These are phyloP conservation scores for Suillus decipiens DNA, from an alignment of 768 basidiomycete species.

Conservation along the genomic window DNA sequence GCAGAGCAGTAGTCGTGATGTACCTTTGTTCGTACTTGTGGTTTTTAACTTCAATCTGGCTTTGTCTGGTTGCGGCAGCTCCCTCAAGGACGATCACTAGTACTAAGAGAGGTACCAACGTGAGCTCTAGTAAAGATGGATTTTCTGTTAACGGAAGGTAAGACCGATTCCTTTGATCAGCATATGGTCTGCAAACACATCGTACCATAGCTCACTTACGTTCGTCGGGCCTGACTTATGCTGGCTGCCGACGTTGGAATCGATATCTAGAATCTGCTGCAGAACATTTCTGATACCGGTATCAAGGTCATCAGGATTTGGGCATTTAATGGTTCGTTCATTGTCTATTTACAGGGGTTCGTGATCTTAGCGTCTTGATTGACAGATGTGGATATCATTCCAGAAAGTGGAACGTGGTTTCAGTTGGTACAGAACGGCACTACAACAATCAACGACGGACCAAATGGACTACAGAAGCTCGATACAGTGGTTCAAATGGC, in stretches of 20 bases:
- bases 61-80: constrained; percentile 22
- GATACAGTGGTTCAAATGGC: constrained; percentile 58
- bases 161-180: not conserved
- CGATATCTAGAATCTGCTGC: constrained; percentile 52
- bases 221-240: constrained; percentile 52
- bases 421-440: constrained; percentile 51
- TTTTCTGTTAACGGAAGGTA: constrained; percentile 61
- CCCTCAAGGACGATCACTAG: constrained; percentile 34
- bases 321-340: constrained; percentile 26
- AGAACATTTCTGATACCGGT: constrained; percentile 50
- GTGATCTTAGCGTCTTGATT: constrained; percentile 45
- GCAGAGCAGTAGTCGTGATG: not conserved
- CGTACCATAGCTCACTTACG: constrained; percentile 23
- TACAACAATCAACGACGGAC: constrained; percentile 53
- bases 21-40: not conserved
- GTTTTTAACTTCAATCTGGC: not conserved
- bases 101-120: constrained; percentile 35
- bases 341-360: not conserved
- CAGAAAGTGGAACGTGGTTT: constrained; percentile 49
- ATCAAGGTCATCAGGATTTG: constrained; percentile 56
- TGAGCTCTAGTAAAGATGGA: constrained; percentile 44
- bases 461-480: constrained; percentile 52
- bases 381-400: constrained; percentile 42
- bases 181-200: not conserved
- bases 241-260: constrained; percentile 53